Base-by-base conservation (phyloP, 306 rosid species). In the Cucumis sativus region DNA sequence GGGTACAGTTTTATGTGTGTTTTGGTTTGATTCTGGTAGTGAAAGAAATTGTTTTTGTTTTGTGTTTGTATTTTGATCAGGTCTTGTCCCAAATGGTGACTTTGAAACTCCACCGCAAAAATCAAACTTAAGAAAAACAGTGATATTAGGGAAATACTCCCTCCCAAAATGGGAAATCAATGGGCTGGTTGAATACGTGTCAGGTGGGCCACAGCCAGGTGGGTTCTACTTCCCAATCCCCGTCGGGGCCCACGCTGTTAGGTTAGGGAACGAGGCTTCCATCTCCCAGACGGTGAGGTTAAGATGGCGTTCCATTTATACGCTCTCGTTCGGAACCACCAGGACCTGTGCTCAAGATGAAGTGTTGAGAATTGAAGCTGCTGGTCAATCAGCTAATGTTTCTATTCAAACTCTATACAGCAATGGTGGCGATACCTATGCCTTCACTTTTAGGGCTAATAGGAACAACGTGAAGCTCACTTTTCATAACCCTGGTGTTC, bases 291-390 rank as follows among this genome's bases (percentile, higher is more conserved):
- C 52, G 30, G 47, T 86, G 59, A 79, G 1, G 0, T 83, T 85
- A 12, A 77, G 60, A 40, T 74, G 49, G 2, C 85, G 88, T 1
- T 79, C 82, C 2, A 16, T 39, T 13, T 86, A 88, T 71, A 80
- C 92, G 14, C 74, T 86, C 58, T 81, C 87, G 4, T 88, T 88
- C 68, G 86, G 88, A 33, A 84, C 84, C 15, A 84, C 92, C 1
- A 83, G 92, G 72, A 88, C 90, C 6, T 88, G 92, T 14, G 86
- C 92, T 0, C 92, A 88, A 52, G 88, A 88, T 16, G 88, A 88
- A 74, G 86, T 59, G 56, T 40, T 84, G 4, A 75, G 64, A 52
- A 28, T 88, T 8, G 79, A 83, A 0, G 80, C 57, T 0, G 83
- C 64, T 1, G 85, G 58, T 23, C 74, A 68, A 30, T 79, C 86